Evolutionary conservation across 768 basidiomycete species (phyloP), one percentile per base, ranked within the genome.

Genomic region (Arthromyces matolae): DNA sequence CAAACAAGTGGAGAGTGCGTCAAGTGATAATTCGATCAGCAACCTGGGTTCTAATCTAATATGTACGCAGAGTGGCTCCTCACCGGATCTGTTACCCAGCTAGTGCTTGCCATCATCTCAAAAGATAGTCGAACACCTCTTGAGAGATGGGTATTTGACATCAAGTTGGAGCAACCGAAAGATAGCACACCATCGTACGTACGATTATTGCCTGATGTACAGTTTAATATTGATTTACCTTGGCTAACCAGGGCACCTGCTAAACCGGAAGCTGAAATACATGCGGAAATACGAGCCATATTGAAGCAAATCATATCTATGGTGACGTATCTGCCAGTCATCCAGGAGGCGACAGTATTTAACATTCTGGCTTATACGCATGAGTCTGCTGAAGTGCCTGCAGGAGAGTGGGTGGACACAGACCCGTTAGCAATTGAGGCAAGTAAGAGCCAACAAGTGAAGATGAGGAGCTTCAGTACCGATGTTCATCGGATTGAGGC

Each of bases 131-230:
- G 91, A 28, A 82, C 86, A 43, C 87, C 94, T 8, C 79, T 97
- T 37, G 96, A 99, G 67, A 80, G 96, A 53, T 99, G 96, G 96
- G 93, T 97, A 39, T 98, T 99, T 64, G 94, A 98, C 66, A 78
- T 99, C 65, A 85, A 91, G 60, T 76, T 93, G 44, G 83, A 87
- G 45, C 80, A 78, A 19, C 71, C 81, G 8, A 59, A 75, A 1
- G 77, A 79, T 40, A 63, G 71, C 25, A 58, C 67, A 35, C 73
- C 76, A 59, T 65, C 72, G 83, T 86, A 61, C 54, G 82, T 70
- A 47, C 55, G 12, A 31, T 20, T 8, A 13, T 19, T 23, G 41
- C 39, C 9, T 27, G 37, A 38, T 38, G 16, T 45, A 52, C 47
- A 24, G 41, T 44, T 8, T 27, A 35, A 38, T 38, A n/a, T 45